Base-by-base conservation (phyloP, 148 eudicot genomes). In the Cornus controversa region DNA sequence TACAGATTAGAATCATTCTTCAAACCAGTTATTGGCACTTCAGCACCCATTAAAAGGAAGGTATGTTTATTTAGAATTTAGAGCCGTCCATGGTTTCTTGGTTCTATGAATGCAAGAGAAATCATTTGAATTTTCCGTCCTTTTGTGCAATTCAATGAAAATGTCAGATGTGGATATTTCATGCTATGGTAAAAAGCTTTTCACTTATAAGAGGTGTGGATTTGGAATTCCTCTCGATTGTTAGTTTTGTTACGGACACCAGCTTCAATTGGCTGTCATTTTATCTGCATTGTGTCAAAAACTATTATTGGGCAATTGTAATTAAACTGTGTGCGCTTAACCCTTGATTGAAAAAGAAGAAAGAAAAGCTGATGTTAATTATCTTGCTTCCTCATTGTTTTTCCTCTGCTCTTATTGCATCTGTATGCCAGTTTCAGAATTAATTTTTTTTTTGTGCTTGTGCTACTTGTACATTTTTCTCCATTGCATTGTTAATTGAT, bases 1-100 rank as follows among this genome's bases (percentile, higher is more conserved):
- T 80, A 77, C 97, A 96, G 98, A 74, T 80, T 89, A 71, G 98
- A 94, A 77, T 86, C 97, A 29, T 90, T 92, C 83, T 89, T 90
- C 72, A 94, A 92, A 86, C 97, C 98, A 29, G 89, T 82, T 77
- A 82, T 82, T 60, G 83, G 81, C 78, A 67, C 81, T 63, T 89
- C 95, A 62, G 87, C 62, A 23, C 98, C 99, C 14, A 50, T 85
- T 71, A 96, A 96, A 84, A 78, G 92, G 36, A 96, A 93, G 98
- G 99, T 91, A 84, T 83, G 83, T 83, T 67, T 77, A 50, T 27
- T 57, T 71, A 66, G 40, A 27, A 36, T n/a, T 71, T 72, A n/a
- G 60, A 54, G 72, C 26, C 69, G 16, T 26, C 54, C 10, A 5
- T 25, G 14, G 40, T 57, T 71, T 8, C 15, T 63, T 18, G 67